Percentiles rank a stretch among this genome's conserved stretches.
Conservation (phyloP, 805 yeast genomes). For the Schwanniomyces polymorphus region DNA sequence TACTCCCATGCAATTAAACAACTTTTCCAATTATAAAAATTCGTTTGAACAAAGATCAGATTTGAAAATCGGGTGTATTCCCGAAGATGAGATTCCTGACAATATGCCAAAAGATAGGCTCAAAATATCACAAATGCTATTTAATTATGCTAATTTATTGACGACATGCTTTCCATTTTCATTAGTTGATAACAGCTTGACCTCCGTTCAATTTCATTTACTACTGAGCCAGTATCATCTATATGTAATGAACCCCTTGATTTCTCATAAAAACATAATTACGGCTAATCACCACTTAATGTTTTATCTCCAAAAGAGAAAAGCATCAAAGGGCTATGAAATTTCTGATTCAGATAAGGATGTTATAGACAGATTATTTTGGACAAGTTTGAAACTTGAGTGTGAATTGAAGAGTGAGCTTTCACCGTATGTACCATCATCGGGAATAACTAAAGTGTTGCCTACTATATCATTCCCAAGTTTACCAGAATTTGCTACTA, state of each 20-base stretch:
- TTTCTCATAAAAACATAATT: slow-evolving; percentile 23
- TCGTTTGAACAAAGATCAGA: slow-evolving; percentile 28
- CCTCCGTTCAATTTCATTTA: slow-evolving; percentile 17
- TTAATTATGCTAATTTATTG: slow-evolving; percentile 21
- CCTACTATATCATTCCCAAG: slow-evolving; percentile 35
- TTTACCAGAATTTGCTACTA: slow-evolving; percentile 22
- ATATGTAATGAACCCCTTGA: slow-evolving; percentile 23
- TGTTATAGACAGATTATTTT: slow-evolving; percentile 29
- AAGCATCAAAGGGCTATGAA: slow-evolving; percentile 4
- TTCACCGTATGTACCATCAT: slow-evolving; percentile 30
- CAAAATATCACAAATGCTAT: slow-evolving; percentile 18
- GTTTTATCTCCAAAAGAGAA: slow-evolving; percentile 24
- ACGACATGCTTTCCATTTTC: slow-evolving; percentile 20
- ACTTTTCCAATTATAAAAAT: slow-evolving; percentile 24
- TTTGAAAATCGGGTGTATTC: slow-evolving; percentile 18
- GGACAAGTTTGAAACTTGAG: slow-evolving; percentile 38
- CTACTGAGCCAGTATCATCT: slow-evolving; percentile 28
- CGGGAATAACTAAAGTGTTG: slow-evolving; percentile 28
- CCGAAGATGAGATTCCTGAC: slow-evolving; percentile 9
- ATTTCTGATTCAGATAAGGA: slow-evolving; percentile 10
- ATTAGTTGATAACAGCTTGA: slow-evolving; percentile 12
- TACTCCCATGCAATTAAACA: slow-evolving; percentile 31
- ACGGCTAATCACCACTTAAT: slow-evolving; percentile 29
- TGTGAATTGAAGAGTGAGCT: slow-evolving; percentile 35
- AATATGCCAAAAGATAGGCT: slow-evolving; percentile 17